Conservation (phyloP, 2,329 filamentous ascomycete genomes). For the Clarireedia sp. region DNA sequence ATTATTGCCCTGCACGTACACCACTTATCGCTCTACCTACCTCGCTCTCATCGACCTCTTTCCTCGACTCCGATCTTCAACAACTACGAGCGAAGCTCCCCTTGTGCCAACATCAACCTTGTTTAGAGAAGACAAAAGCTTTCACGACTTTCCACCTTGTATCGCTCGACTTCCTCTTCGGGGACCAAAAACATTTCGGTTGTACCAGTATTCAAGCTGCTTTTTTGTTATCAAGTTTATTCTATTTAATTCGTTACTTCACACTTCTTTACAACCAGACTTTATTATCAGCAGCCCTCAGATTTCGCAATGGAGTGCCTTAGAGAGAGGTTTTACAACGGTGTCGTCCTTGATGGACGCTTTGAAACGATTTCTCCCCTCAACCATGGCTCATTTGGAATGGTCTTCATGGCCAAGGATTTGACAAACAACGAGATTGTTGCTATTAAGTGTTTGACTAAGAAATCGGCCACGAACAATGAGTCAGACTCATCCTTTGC, state of each 20-base stretch:
- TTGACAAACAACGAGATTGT: conserved; percentile 68
- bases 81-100: conserved; percentile 24
- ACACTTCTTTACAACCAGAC: not conserved
- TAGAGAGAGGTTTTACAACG: conserved; percentile 70
- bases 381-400: conserved; percentile 97
- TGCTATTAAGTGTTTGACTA: conserved; percentile 94
- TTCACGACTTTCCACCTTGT: conserved; percentile 24
- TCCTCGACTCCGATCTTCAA: conserved; percentile 12
- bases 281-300: not conserved
- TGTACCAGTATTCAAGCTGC: conserved; percentile 27
- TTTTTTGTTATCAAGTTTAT: conserved; percentile 13
- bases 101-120: conserved; percentile 27
- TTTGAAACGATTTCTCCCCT: conserved; percentile 88
- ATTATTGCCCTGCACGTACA: conserved; percentile 18
- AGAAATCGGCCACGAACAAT: conserved; percentile 55
- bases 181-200: conserved; percentile 26
- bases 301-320: conserved; percentile 67
- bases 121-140: conserved; percentile 32
- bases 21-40: conserved; percentile 10
- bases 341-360: conserved; percentile 76
- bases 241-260: conserved; percentile 18
- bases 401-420: conserved; percentile 93
- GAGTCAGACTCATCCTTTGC: conserved; percentile 49
- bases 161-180: conserved; percentile 16
- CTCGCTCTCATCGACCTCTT: conserved; percentile 17